Evolutionary conservation across 176 grass and related monocot species (phyloP).

Genomic region (Carex scoparia): DNA sequence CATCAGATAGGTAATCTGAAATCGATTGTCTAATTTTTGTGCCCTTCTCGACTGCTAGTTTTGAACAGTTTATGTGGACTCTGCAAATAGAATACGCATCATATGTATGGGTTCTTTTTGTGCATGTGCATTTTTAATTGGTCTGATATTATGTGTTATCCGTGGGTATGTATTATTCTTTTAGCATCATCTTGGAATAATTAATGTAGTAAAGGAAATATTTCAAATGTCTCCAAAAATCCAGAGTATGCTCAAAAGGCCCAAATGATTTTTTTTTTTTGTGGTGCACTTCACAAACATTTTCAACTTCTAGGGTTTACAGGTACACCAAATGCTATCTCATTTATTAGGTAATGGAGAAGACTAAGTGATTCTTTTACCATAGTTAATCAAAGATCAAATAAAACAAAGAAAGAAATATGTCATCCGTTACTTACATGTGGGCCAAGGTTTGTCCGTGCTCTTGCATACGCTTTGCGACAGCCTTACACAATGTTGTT

Average conservation of each 20-base stretch:
- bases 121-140: background rate
- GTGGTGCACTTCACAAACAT: background rate
- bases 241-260: background rate
- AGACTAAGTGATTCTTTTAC: background rate
- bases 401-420: background rate
- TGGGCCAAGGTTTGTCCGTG: constrained; percentile 75
- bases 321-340: background rate
- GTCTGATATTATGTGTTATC: background rate
- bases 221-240: background rate
- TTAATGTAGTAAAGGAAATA: background rate
- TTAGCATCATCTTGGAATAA: background rate
- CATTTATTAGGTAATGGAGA: background rate
- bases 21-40: constrained; percentile 57
- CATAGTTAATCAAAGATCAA: background rate
- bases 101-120: background rate
- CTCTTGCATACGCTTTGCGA: constrained; percentile 72
- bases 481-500: constrained; percentile 75
- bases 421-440: constrained; percentile 39
- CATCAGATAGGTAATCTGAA: constrained; percentile 60
- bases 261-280: background rate
- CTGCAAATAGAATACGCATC: constrained; percentile 44
- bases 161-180: background rate
- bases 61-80: constrained; percentile 74
- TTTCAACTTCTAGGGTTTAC: constrained; percentile 21
- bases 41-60: constrained; percentile 70